Conservation (phyloP, 305 asterid genomes). For the Fraxinus angustifolia region DNA sequence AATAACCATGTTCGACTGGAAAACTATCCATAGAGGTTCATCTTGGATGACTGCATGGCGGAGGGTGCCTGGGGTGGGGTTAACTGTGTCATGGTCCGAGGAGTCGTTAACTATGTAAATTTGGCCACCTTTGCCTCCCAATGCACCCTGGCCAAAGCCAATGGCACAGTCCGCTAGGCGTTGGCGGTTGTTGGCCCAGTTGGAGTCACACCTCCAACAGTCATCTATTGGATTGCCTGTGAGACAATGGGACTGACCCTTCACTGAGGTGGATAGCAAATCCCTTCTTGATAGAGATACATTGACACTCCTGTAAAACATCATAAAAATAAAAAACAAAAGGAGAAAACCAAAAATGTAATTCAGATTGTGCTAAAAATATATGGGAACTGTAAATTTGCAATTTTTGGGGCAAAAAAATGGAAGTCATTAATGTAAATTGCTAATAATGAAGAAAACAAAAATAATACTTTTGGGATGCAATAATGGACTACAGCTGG, state of each 20-base stretch:
- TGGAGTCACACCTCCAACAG: conserved; percentile 85
- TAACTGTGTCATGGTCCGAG: conserved; percentile 50
- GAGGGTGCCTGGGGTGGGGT: conserved; percentile 74
- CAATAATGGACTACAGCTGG: conserved; percentile 24
- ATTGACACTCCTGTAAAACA: conserved; percentile 43
- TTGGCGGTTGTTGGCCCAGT: conserved; percentile 67
- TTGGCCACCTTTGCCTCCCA: conserved; percentile 72
- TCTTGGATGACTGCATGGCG: conserved; percentile 82
- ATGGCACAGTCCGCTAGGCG: conserved; percentile 71
- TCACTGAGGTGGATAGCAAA: conserved; percentile 35
- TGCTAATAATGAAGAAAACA: conserved; percentile 9
- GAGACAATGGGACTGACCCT: conserved; percentile 52
- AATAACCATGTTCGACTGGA: conserved; percentile 59
- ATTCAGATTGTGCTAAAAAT: background rate
- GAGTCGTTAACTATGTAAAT: conserved; percentile 66
- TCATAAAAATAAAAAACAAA: background rate
- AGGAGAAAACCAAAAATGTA: background rate
- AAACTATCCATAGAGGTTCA: conserved; percentile 80
- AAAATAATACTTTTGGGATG: background rate
- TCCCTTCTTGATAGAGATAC: conserved; percentile 55
- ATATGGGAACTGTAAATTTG: background rate
- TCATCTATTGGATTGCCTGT: conserved; percentile 92
- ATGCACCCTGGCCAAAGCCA: conserved; percentile 55
- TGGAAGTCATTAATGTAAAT: background rate
- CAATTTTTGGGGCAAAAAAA: background rate